phyloP scores from a whole-genome alignment of 352 stramenopile genomes.

The Globisporangium uncinulatum region DNA sequence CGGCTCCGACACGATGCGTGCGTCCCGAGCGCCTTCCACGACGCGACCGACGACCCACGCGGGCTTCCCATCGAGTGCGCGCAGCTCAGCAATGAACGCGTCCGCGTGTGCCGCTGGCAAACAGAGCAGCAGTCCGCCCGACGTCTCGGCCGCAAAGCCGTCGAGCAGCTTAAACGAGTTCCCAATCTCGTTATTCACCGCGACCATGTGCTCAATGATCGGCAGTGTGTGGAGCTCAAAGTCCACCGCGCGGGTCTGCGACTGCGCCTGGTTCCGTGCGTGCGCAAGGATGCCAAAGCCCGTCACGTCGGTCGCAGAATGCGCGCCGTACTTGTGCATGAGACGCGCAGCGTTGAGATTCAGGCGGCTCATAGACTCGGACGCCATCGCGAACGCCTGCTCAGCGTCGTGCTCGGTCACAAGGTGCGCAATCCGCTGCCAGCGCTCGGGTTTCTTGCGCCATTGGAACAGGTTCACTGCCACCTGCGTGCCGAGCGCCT shows the following conservation, averaged over 20 bases:
- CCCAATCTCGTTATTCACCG: conserved; percentile 84
- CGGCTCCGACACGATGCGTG: conserved; percentile 45
- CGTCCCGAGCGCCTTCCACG: conserved; percentile 61
- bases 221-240: conserved; percentile 93
- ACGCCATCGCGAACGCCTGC: conserved; percentile 88
- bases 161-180: conserved; percentile 91
- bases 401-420: conserved; percentile 68
- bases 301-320: conserved; percentile 94
- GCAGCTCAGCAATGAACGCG: conserved; percentile 84
- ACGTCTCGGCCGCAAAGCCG: conserved; percentile 93
- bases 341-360: conserved; percentile 89
- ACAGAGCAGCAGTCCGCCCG: conserved; percentile 90
- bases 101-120: conserved; percentile 81
- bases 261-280: conserved; percentile 91
- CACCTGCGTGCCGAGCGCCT: conserved; percentile 93
- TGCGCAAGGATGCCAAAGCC: conserved; percentile 95
- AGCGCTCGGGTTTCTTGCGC: conserved; percentile 79
- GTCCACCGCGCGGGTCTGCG: conserved; percentile 81
- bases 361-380: conserved; percentile 91
- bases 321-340: conserved; percentile 90
- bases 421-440: conserved; percentile 66
- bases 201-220: conserved; percentile 87
- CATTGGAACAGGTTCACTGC: conserved; percentile 93
- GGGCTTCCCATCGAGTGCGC: conserved; percentile 80
- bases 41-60: conserved; percentile 93